Conservation (phyloP, 2,329 filamentous ascomycete genomes). For the Nemania sp. region DNA sequence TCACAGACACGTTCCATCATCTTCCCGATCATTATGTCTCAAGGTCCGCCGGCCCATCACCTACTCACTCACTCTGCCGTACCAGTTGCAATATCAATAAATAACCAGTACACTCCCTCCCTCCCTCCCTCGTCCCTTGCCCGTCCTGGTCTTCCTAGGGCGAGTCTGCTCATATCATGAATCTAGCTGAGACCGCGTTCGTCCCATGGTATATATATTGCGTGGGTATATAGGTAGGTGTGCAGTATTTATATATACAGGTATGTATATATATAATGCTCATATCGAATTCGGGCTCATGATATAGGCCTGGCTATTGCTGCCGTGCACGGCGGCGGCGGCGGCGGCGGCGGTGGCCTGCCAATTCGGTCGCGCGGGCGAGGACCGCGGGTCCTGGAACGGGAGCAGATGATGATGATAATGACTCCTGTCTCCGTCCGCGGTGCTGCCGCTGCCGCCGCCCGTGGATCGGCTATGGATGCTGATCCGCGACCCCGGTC, state of each 20-base stretch:
- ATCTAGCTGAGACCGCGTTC: background rate
- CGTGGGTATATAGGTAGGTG: too few relatives aligned
- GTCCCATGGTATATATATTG: too few relatives aligned
- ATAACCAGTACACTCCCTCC: background rate
- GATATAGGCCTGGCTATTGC: constrained; percentile 28
- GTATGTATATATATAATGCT: too few relatives aligned
- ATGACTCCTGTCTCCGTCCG: constrained; percentile 22
- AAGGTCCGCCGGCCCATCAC: too few relatives aligned
- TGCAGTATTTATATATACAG: too few relatives aligned
- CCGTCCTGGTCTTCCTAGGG: too few relatives aligned
- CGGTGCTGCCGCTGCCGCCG: constrained; percentile 23
- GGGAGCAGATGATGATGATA: background rate
- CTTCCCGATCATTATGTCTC: too few relatives aligned
- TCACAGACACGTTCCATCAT: background rate
- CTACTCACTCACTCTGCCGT: too few relatives aligned
- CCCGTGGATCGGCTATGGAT: constrained; percentile 32
- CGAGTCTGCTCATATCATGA: background rate
- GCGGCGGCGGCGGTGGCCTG: constrained; percentile 39
- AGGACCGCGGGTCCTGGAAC: constrained; percentile 5
- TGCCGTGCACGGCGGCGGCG: constrained; percentile 45
- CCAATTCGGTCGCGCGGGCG: constrained; percentile 43
- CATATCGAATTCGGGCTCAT: constrained; percentile 14
- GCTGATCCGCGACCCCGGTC: constrained; percentile 28
- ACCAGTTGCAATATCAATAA: too few relatives aligned
- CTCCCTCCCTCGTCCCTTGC: background rate